Conservation (phyloP, 2,329 filamentous ascomycete species). For the Pseudogymnoascus pannorum region DNA sequence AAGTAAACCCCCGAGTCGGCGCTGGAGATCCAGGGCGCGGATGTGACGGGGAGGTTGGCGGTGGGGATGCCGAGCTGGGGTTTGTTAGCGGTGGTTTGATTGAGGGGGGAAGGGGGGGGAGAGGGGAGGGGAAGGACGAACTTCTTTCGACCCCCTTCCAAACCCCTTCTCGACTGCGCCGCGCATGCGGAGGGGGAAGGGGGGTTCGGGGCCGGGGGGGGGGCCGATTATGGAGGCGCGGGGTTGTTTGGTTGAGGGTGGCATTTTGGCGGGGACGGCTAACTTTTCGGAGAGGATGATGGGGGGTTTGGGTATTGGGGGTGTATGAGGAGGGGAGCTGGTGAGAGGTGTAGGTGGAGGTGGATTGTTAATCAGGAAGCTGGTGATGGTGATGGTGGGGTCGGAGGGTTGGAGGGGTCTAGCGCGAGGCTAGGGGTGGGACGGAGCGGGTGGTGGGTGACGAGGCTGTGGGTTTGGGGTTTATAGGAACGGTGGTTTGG, state of each 20-base stretch:
- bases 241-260: conserved; percentile 22
- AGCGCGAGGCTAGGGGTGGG: neutral
- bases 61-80: conserved; percentile 85
- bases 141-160: conserved; percentile 87
- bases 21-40: conserved; percentile 52
- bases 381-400: neutral
- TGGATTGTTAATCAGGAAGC: neutral
- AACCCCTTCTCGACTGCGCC: conserved; percentile 90
- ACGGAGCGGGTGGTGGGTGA: neutral
- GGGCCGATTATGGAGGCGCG: conserved; percentile 68
- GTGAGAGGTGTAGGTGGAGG: neutral
- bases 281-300: neutral
- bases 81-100: neutral
- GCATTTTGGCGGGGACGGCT: conserved; percentile 10
- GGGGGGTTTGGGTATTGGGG: neutral
- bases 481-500: neutral
- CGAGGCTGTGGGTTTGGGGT: neutral
- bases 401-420: neutral
- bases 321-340: neutral
- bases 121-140: conserved; percentile 33
- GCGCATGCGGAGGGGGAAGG: conserved; percentile 76
- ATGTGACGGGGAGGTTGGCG: conserved; percentile 78
- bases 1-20: conserved; percentile 84
- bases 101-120: neutral
- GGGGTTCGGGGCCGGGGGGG: conserved; percentile 63